These are phyloP conservation scores for Trypanosoma mega DNA, from an alignment of 208 protist species.

Conservation along the genomic window DNA sequence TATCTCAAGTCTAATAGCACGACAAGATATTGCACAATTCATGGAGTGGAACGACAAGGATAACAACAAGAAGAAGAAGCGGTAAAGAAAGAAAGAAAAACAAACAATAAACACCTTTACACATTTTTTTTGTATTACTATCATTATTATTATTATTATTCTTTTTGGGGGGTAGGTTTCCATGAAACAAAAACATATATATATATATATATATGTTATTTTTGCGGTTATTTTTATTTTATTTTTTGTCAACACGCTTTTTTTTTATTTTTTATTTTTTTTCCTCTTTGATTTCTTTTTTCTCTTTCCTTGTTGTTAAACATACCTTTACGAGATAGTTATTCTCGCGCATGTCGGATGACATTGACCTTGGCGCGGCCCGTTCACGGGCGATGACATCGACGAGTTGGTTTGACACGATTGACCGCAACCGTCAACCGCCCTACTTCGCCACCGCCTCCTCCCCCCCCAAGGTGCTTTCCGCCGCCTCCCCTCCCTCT, in stretches of 20 bases:
- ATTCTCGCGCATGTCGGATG: constrained; percentile 22
- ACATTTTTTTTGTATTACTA: neutral
- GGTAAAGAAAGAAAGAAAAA: too few species aligned
- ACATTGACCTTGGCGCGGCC: constrained; percentile 16
- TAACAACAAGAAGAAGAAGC: too few species aligned
- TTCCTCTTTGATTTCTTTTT: constrained; percentile 5
- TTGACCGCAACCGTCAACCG: neutral
- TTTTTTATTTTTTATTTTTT: constrained; percentile 8
- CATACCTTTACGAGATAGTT: neutral
- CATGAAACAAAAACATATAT: neutral
- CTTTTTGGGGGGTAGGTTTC: too few species aligned
- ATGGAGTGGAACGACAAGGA: too few species aligned
- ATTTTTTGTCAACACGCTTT: constrained; percentile 7
- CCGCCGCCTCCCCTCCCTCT: neutral
- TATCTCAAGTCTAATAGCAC: too few species aligned
- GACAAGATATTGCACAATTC: too few species aligned
- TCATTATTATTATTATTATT: neutral
- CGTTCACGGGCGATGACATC: too few species aligned
- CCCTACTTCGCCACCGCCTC: too few species aligned
- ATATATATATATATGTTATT: constrained; percentile 1
- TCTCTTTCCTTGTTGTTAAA: neutral
- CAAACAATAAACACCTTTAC: neutral
- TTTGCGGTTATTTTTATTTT: neutral
- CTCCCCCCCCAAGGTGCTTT: neutral
- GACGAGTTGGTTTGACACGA: constrained; percentile 25